Percentiles rank a stretch among this genome's conserved stretches.
Conservation (phyloP, 1,284 basidiomycete species). For the Coriolopsis trogii region DNA sequence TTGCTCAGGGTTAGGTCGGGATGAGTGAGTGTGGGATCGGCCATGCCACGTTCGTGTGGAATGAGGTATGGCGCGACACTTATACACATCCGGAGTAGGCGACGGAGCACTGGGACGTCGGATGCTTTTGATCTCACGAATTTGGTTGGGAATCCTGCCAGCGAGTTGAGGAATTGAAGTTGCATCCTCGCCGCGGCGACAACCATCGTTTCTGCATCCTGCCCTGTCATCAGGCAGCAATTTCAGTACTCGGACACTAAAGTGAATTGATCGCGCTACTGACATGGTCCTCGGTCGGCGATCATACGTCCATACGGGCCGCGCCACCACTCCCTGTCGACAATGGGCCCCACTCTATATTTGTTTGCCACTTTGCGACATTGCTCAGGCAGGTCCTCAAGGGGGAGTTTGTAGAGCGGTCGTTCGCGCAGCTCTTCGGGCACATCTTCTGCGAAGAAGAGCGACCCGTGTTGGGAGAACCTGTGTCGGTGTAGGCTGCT, state of each 20-base stretch:
- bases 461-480: constrained; percentile 6
- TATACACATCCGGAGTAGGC: constrained; percentile 8
- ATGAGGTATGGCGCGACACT: constrained; percentile 7
- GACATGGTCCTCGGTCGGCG: constrained; percentile 14
- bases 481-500: not conserved
- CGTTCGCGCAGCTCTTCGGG: not conserved
- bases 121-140: not conserved
- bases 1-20: constrained; percentile 9
- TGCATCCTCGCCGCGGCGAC: constrained; percentile 7
- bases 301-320: not conserved
- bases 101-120: constrained; percentile 6
- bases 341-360: constrained; percentile 5
- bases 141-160: not conserved
- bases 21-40: constrained; percentile 8
- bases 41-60: constrained; percentile 3
- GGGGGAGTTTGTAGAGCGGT: not conserved
- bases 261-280: not conserved
- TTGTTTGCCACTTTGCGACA: not conserved
- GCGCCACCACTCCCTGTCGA: constrained; percentile 10
- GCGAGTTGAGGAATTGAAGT: constrained; percentile 1
- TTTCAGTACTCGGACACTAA: not conserved
- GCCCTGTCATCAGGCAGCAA: constrained; percentile 5
- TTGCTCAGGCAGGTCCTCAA: too few species aligned
- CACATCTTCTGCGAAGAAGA: constrained; percentile 9
- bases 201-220: constrained; percentile 9